phyloP scores from a whole-genome alignment of 345 rosid species.

The Moringa oleifera region DNA sequence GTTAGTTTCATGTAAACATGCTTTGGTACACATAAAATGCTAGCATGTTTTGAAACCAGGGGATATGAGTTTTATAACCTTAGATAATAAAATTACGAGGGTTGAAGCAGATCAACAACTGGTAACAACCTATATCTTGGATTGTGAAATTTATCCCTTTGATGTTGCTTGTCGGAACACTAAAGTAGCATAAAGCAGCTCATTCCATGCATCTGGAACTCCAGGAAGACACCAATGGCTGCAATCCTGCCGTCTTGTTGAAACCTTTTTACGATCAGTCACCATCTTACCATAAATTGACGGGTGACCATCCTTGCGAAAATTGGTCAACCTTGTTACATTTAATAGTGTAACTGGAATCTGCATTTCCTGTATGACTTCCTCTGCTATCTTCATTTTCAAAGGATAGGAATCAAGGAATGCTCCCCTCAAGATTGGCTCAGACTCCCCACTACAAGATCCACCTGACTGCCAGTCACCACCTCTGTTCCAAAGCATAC shows the following conservation, averaged over 20 bases:
- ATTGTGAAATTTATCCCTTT: neutral
- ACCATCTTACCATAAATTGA: constrained; percentile 63
- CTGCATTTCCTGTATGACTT: constrained; percentile 55
- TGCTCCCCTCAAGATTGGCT: constrained; percentile 55
- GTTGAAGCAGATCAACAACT: no score
- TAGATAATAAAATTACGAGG: no score
- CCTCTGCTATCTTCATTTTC: constrained; percentile 89
- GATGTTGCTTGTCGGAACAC: constrained; percentile 24
- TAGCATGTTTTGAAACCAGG: no score
- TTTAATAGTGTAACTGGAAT: constrained; percentile 62
- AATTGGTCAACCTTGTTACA: constrained; percentile 78
- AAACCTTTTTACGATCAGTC: constrained; percentile 30
- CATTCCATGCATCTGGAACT: constrained; percentile 93
- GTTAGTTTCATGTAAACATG: no score
- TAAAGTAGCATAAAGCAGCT: constrained; percentile 70
- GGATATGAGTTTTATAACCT: no score
- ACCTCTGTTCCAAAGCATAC: constrained; percentile 44
- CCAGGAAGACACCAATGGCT: constrained; percentile 99
- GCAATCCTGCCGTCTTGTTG: constrained; percentile 66
- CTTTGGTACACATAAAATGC: no score
- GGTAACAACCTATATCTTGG: no score
- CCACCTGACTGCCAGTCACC: constrained; percentile 99
- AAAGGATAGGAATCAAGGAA: constrained; percentile 60
- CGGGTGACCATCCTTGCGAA: constrained; percentile 92
- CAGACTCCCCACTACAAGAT: constrained; percentile 69